These are phyloP conservation scores for Amylocarpus encephaloides DNA, from an alignment of 2,329 filamentous ascomycete species.

Conservation along the genomic window DNA sequence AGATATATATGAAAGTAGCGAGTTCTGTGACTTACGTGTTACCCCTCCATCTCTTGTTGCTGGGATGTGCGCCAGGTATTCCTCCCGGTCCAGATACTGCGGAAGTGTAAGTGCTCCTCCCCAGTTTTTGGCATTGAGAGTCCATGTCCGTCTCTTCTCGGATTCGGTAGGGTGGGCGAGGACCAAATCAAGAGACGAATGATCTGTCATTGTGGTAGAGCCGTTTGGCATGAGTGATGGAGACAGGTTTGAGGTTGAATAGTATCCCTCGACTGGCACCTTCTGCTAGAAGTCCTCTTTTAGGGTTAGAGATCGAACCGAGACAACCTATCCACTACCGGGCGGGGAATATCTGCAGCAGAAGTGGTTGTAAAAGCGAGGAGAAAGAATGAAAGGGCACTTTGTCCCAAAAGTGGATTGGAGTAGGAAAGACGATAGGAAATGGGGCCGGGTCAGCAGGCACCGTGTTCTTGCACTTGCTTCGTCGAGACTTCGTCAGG, in stretches of 20 bases:
- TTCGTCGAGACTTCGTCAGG: neutral
- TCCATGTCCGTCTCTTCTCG: slow-evolving; percentile 51
- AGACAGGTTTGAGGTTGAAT: neutral
- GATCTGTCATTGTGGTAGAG: slow-evolving; percentile 6
- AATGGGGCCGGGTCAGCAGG: slow-evolving; percentile 3
- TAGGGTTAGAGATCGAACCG: too few relatives aligned
- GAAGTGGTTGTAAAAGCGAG: too few relatives aligned
- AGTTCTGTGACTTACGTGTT: slow-evolving; percentile 14
- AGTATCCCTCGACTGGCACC: neutral
- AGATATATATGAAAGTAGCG: neutral
- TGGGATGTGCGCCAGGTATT: slow-evolving; percentile 49
- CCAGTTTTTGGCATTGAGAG: slow-evolving; percentile 51
- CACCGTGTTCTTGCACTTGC: neutral
- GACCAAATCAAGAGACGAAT: slow-evolving; percentile 33
- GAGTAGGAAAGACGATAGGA: slow-evolving; percentile 1
- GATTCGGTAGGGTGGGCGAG: slow-evolving; percentile 50
- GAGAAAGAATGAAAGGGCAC: neutral
- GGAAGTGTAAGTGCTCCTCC: slow-evolving; percentile 47
- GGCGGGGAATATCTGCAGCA: too few relatives aligned
- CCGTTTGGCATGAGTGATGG: neutral
- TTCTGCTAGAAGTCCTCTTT: neutral
- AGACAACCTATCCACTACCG: too few relatives aligned
- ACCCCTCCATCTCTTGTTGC: slow-evolving; percentile 53
- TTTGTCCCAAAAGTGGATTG: neutral
- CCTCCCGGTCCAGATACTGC: slow-evolving; percentile 55